Evolutionary conservation across 495 filamentous ascomycete species (phyloP), one percentile per base, ranked within the genome.

Genomic region (Tuber indicum): DNA sequence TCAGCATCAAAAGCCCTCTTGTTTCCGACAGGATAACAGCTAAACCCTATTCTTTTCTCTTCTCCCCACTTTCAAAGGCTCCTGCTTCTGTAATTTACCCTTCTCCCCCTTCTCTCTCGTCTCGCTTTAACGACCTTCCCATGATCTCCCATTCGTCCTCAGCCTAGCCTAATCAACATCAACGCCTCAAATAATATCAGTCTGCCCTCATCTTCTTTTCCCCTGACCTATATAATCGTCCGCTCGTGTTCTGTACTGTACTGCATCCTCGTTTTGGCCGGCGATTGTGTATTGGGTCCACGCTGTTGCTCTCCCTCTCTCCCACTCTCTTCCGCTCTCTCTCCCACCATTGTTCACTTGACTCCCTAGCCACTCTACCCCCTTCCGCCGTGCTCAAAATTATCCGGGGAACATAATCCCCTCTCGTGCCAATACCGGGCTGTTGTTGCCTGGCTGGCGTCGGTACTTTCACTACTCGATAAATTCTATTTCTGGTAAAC

Each of bases 371-470:
- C 26, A 66, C 58, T 32, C 66, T 17, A 74, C 78, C 70, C 77
- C 78, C 79, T 80, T 80, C 74, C 71, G 73, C 70, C 26, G 73
- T 46, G 39, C 39, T 39, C 45, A 66, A 72, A 36, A 72, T 32
- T 52, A 52, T 62, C 26, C 70, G 39, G 71, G 23, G 32, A 8
- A 21, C 70, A 41, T n/a, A 41, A 62, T 12, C 45, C 44, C 23
- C 8, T 70, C 21, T 43, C 52, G 12, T 52, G 52, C 46, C 73
- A 26, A 66, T 36, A 66, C 26, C 26, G 14, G 26, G 26, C 36
- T 36, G 3, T 17, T 36, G 36, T 36, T 16, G 58, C 58, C 14
- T 17, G 58, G 6, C 58, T 36, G 26, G 26, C 58, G 26, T 8
- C 58, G 58, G 5, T 19, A 66, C 26, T 66, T 17, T 66, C 3